Percentiles rank a stretch among this genome's conserved stretches.
Conservation (phyloP, 495 filamentous ascomycete genomes). For the Chaetomium tenue region DNA sequence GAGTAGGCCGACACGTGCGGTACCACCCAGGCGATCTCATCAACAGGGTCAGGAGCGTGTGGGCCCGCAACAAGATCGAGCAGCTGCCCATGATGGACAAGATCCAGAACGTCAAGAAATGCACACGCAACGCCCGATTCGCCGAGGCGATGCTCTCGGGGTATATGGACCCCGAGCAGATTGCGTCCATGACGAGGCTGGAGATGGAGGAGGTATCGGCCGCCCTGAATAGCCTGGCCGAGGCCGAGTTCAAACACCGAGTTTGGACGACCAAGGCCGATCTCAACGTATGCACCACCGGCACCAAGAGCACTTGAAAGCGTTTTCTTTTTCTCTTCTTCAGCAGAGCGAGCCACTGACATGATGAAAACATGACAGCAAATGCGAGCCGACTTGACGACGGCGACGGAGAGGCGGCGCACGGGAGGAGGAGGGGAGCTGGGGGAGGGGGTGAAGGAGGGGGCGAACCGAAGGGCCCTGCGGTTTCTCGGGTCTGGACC, state of each 20-base stretch:
- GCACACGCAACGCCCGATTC: constrained; percentile 19
- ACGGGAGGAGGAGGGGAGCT: constrained; percentile 1
- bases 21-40: constrained; percentile 8
- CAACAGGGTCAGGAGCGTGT: not conserved
- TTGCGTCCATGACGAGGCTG: constrained; percentile 16
- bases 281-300: constrained; percentile 25
- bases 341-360: not conserved
- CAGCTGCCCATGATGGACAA: constrained; percentile 27
- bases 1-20: constrained; percentile 14
- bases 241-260: constrained; percentile 19
- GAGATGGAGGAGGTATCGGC: constrained; percentile 21
- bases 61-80: not conserved
- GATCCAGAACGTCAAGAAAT: constrained; percentile 19
- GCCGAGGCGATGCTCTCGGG: constrained; percentile 32
- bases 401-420: not conserved
- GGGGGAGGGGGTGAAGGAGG: not conserved
- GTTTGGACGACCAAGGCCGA: constrained; percentile 24
- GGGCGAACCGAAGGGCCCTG: constrained; percentile 1
- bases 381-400: not conserved
- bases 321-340: no score
- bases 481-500: constrained; percentile 13
- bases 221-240: constrained; percentile 14
- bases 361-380: constrained; percentile 9
- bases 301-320: constrained; percentile 6
- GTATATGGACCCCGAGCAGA: constrained; percentile 18